Percentiles rank a stretch among this genome's conserved stretches.
phyloP scores from a whole-genome alignment of 208 protist species.

The Crithidia sp. region DNA sequence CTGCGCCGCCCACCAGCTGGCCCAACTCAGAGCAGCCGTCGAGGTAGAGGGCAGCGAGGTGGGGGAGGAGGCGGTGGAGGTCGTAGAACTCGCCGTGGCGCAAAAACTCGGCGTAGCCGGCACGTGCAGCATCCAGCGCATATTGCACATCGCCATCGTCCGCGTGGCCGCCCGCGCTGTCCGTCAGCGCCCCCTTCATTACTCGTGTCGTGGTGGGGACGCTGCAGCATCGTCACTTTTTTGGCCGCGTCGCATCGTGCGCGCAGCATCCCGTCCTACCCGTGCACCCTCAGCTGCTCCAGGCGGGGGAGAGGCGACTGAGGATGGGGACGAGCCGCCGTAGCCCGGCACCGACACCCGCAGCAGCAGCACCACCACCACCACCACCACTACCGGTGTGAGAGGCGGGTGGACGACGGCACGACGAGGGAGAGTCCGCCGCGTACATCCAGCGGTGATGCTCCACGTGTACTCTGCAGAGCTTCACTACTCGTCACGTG shows the following conservation, averaged over 20 bases:
- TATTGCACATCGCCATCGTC: background rate
- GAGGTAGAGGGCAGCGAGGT: background rate
- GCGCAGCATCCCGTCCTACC: background rate
- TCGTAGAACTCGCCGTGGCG: slow-evolving; percentile 13
- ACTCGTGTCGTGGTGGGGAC: background rate
- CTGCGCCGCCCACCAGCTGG: background rate
- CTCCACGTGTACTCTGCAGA: too few relatives aligned
- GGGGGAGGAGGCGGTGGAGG: slow-evolving; percentile 1
- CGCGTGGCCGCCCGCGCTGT: background rate
- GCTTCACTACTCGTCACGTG: background rate
- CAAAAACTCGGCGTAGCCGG: background rate
- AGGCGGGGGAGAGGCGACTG: slow-evolving; percentile 1
- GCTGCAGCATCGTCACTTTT: too few relatives aligned
- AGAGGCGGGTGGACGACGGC: too few relatives aligned
- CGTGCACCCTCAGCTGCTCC: slow-evolving; percentile 4
- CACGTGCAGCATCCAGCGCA: background rate
- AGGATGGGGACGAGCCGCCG: slow-evolving; percentile 3
- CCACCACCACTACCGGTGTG: too few relatives aligned
- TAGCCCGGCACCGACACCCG: slow-evolving; percentile 5
- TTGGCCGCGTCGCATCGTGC: background rate
- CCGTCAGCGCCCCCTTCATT: background rate
- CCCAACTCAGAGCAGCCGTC: slow-evolving; percentile 8
- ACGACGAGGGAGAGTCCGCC: too few relatives aligned
- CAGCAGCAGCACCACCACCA: background rate
- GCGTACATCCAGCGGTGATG: too few relatives aligned